A percentile compares a stretch with the other conserved stretches of the same genome.
phyloP scores from a whole-genome alignment of 2,329 filamentous ascomycete genomes.

The Ophiostoma angusticollis region DNA sequence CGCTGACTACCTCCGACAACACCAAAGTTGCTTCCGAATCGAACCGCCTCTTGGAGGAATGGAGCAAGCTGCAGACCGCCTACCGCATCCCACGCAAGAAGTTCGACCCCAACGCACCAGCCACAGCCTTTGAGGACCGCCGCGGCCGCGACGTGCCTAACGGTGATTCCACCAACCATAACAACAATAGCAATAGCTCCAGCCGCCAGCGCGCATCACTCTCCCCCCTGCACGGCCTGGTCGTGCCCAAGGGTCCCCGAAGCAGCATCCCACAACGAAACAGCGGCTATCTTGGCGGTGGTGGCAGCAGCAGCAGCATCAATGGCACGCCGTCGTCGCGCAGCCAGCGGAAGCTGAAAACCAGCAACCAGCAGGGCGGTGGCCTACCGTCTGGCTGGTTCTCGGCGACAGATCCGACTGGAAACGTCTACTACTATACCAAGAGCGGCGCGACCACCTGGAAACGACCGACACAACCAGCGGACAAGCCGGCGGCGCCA shows the following conservation, averaged over 20 bases:
- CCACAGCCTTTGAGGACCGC: conserved; percentile 43
- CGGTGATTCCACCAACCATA: conserved; percentile 20
- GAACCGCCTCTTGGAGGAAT: conserved; percentile 60
- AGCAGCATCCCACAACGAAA: conserved; percentile 46
- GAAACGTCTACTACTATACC: conserved; percentile 77
- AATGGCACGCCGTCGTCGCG: conserved; percentile 40
- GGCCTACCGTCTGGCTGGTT: conserved; percentile 78
- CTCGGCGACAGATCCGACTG: conserved; percentile 54
- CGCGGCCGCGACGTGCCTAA: conserved; percentile 42
- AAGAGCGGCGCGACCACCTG: conserved; percentile 67
- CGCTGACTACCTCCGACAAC: conserved; percentile 54
- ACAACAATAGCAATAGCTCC: conserved; percentile 8
- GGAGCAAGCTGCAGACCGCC: conserved; percentile 79
- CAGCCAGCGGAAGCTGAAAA: conserved; percentile 24
- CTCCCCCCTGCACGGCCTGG: conserved; percentile 30
- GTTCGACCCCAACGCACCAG: conserved; percentile 52
- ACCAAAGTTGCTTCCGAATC: conserved; percentile 63
- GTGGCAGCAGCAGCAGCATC: conserved; percentile 11
- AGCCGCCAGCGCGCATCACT: neutral
- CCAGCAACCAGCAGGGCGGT: conserved; percentile 14
- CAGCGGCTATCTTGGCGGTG: conserved; percentile 31
- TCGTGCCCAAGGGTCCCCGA: conserved; percentile 45
- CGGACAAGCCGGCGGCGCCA: conserved; percentile 45
- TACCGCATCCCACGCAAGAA: conserved; percentile 92
- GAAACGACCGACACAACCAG: conserved; percentile 60